Evolutionary conservation across 768 basidiomycete genomes (phyloP), one percentile per base, ranked within the genome.

Genomic region (Termitomyces sp.): DNA sequence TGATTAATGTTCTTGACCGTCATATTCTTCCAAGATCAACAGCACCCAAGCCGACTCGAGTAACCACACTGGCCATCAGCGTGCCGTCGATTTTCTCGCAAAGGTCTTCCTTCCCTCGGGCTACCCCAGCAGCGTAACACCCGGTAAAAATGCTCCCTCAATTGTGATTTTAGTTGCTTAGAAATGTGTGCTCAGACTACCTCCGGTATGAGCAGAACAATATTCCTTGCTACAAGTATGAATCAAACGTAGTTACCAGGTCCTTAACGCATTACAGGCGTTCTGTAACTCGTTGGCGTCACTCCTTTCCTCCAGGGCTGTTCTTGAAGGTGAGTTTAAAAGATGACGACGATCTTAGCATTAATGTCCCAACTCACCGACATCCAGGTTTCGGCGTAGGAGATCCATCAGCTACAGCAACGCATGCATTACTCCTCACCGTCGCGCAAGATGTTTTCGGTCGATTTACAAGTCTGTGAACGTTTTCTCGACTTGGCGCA

Each of bases 311-410:
- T n/a, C n/a, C n/a, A n/a, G n/a, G n/a, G n/a, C n/a, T n/a, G n/a
- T n/a, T 3, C 72, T 90, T 6, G 84, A 89, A 78, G 87, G 87
- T 85, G 50, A 35, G 46, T 58, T 9, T 20, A 32, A 4, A 5
- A 32, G 32, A 32, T 30, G 30, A 30, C 20, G 55, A 35, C 8
- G 8, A 36, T 44, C 16, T 10, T n/a, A n/a, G 8, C 2, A 49
- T 33, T 12, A 6, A 32, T 26, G 36, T 16, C 26, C 44, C 32
- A 12, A 28, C 56, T 38, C 40, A 52, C 16, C 6, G 28, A 20
- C 40, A 8, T 40, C 18, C 60, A 85, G 87, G 86, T 36, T 81
- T 86, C 60, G 88, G 88, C 5, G 87, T 89, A n/a, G 87, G 88
- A 0, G 77, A 87, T 57, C 79, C 86, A 5, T 80, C 81, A 12